A percentile compares a stretch with the other conserved stretches of the same genome.
Evolutionary conservation across 129 eudicot species (phyloP).

Genomic region (Pittosporum tobira): DNA sequence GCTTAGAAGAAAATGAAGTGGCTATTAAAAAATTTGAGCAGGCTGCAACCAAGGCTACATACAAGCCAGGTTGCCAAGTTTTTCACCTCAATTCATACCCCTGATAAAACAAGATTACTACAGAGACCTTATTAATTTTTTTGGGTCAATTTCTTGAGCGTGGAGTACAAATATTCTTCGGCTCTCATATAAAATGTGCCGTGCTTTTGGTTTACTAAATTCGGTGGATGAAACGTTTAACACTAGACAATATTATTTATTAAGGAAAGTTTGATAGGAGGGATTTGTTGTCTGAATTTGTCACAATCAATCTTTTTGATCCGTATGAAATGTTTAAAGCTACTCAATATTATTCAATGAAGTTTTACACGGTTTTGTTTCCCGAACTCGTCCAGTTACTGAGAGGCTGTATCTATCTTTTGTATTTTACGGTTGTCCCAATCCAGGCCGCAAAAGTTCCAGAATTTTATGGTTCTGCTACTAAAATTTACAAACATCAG

Average conservation of each 20-base stretch:
- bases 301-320: neutral
- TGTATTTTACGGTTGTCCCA: neutral
- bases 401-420: neutral
- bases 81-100: too few species aligned
- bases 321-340: neutral
- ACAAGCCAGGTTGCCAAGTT: neutral
- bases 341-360: neutral
- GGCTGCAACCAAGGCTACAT: neutral
- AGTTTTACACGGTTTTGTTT: neutral
- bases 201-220: neutral
- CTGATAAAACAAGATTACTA: too few species aligned
- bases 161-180: neutral
- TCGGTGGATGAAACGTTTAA: neutral
- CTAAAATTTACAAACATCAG: too few species aligned
- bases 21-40: constrained; percentile 7
- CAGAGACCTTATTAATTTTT: too few species aligned
- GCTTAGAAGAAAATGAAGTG: constrained; percentile 11
- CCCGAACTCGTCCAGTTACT: too few species aligned
- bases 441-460: neutral
- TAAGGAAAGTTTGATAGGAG: neutral
- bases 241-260: neutral
- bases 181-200: too few species aligned
- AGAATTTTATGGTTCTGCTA: neutral
- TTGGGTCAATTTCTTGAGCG: neutral
- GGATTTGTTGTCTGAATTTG: too few species aligned